Conservation (phyloP, 306 rosid species). For the Hylodesmum podocarpum region DNA sequence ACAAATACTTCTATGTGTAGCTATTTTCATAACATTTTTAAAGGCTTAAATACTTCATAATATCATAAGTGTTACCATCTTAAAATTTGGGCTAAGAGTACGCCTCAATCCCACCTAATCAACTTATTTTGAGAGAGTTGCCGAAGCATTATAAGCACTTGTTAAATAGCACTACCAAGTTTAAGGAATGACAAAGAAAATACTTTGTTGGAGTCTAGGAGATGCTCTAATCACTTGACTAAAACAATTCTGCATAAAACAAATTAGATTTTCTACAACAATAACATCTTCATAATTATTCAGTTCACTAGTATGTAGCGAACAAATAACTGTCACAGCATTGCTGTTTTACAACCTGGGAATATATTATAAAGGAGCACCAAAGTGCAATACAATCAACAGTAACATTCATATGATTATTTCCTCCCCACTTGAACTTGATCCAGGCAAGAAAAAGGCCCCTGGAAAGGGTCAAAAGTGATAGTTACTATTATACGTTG, state of each 20-base stretch:
- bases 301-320: constrained; percentile 15
- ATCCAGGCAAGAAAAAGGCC: constrained; percentile 42
- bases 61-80: too few species aligned
- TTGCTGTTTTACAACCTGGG: constrained; percentile 25
- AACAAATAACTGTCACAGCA: constrained; percentile 22
- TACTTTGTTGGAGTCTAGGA: too few species aligned
- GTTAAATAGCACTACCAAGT: too few species aligned
- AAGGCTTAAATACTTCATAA: too few species aligned
- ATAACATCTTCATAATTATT: neutral
- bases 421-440: constrained; percentile 31
- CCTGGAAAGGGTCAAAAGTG: constrained; percentile 31
- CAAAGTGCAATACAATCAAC: neutral
- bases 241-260: constrained; percentile 3
- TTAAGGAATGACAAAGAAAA: too few species aligned
- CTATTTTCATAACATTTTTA: too few species aligned
- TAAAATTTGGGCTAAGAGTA: too few species aligned
- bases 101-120: too few species aligned
- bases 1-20: too few species aligned
- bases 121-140: too few species aligned
- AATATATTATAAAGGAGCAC: constrained; percentile 17
- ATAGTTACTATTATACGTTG: constrained; percentile 20
- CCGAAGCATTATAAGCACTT: too few species aligned
- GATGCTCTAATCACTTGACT: too few species aligned
- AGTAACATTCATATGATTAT: constrained; percentile 28
- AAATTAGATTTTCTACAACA: constrained; percentile 11